These are phyloP conservation scores for Mycena amicta DNA, from an alignment of 768 basidiomycete species.

Conservation along the genomic window DNA sequence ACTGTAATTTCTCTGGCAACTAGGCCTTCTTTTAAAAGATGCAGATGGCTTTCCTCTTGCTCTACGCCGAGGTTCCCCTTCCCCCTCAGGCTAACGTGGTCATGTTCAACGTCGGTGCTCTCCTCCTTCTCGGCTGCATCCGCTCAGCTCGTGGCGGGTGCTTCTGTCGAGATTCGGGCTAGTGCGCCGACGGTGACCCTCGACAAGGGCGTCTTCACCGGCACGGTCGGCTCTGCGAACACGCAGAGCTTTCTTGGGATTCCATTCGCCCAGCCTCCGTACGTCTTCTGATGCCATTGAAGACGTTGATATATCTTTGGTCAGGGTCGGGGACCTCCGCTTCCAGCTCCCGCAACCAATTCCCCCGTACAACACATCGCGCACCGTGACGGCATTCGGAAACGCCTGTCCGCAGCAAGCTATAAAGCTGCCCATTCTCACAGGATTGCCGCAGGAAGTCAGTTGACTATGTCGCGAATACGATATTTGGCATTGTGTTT, in stretches of 20 bases:
- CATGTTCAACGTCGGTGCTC: background rate
- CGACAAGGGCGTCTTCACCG: conserved; percentile 5
- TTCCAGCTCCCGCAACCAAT: conserved; percentile 45
- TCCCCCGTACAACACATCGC: conserved; percentile 37
- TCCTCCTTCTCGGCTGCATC: background rate
- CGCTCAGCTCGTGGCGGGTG: background rate
- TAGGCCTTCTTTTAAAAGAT: background rate
- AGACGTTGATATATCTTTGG: too few species aligned
- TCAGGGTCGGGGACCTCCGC: conserved; percentile 19
- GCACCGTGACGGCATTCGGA: conserved; percentile 44
- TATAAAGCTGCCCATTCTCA: conserved; percentile 33
- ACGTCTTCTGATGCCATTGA: background rate
- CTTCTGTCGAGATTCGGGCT: background rate
- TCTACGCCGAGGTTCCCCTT: background rate
- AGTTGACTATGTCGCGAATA: conserved; percentile 33
- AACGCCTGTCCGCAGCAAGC: conserved; percentile 52
- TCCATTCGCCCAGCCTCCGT: conserved; percentile 15
- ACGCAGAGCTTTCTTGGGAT: conserved; percentile 12
- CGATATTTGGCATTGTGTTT: conserved; percentile 27
- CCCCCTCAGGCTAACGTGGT: background rate
- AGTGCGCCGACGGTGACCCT: conserved; percentile 4
- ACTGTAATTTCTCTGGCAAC: background rate
- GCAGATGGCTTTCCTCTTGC: background rate
- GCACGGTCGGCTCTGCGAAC: background rate
- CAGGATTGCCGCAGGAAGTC: conserved; percentile 30